phyloP scores from a whole-genome alignment of 202 grass and related monocot genomes.

The Setaria italica region DNA sequence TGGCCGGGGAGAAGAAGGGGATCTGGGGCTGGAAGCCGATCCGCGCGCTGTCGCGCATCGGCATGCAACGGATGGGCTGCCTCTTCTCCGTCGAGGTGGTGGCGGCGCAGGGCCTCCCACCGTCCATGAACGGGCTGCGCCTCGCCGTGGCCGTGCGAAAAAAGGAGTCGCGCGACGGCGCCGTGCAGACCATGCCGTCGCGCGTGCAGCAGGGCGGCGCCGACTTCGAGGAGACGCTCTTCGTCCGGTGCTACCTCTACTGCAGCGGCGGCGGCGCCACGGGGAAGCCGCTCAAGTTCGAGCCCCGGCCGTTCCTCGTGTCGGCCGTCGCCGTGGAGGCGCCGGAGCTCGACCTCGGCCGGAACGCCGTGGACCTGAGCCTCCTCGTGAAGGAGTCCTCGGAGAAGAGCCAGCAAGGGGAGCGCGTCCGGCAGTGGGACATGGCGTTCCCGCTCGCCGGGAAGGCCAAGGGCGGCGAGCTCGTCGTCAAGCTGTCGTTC shows the following conservation, averaged over 20 bases:
- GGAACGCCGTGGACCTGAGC: constrained; percentile 71
- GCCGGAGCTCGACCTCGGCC: constrained; percentile 84
- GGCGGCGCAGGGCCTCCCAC: constrained; percentile 68
- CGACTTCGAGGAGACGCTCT: constrained; percentile 94
- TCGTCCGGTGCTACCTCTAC: constrained; percentile 85
- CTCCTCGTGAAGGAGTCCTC: constrained; percentile 75
- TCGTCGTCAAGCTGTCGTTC: constrained; percentile 79
- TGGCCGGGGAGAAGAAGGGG: constrained; percentile 68
- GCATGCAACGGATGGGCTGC: constrained; percentile 75
- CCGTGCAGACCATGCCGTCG: constrained; percentile 89
- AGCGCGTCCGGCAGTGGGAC: constrained; percentile 78
- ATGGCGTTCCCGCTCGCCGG: constrained; percentile 67
- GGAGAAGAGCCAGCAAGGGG: constrained; percentile 69
- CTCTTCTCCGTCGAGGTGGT: constrained; percentile 95
- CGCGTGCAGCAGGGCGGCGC: constrained; percentile 74
- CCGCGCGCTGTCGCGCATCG: constrained; percentile 73
- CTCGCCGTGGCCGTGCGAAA: constrained; percentile 84
- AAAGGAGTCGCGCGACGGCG: constrained; percentile 90
- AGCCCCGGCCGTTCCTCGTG: constrained; percentile 70
- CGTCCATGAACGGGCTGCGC: constrained; percentile 92
- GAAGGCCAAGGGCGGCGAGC: constrained; percentile 88
- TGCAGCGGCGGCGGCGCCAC: constrained; percentile 65
- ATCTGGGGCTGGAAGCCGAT: constrained; percentile 86
- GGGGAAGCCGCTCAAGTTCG: constrained; percentile 72
- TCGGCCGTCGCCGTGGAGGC: constrained; percentile 75